A percentile compares a stretch with the other conserved stretches of the same genome.
Evolutionary conservation across 495 filamentous ascomycete species (phyloP).

Genomic region (Hyaloscypha hepaticicola): DNA sequence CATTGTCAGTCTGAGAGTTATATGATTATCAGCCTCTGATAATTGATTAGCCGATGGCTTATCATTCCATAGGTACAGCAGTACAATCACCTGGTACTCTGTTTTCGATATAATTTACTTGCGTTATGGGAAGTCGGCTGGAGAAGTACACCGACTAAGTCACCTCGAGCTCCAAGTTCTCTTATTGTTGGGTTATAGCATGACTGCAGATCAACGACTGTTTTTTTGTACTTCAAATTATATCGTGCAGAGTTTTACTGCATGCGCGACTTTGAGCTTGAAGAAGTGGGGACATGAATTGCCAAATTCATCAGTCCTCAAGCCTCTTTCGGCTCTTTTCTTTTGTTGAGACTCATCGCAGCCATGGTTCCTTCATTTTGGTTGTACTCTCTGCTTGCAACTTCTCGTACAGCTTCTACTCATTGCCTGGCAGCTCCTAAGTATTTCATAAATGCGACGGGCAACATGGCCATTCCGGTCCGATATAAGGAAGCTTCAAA

Average conservation of each 20-base stretch:
- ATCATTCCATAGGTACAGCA: not conserved
- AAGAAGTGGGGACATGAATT: not conserved
- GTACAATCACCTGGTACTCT: not conserved
- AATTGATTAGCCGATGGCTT: not conserved
- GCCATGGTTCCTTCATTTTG: constrained; percentile 2
- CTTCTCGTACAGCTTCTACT: constrained; percentile 30
- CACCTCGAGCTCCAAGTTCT: not conserved
- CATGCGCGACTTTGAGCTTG: not conserved
- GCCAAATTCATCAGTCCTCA: not conserved
- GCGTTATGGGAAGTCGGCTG: not conserved
- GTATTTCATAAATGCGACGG: constrained; percentile 49
- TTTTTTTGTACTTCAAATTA: not conserved
- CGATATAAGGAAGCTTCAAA: constrained; percentile 62
- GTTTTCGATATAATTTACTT: not conserved
- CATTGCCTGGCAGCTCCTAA: constrained; percentile 62
- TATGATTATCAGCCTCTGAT: not conserved
- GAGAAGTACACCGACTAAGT: not conserved
- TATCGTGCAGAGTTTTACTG: not conserved
- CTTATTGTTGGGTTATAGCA: not conserved
- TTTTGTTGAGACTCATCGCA: not conserved
- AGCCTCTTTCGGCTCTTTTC: not conserved
- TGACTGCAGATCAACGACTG: not conserved
- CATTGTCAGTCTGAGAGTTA: not conserved
- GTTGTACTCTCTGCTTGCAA: not conserved
- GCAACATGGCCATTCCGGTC: constrained; percentile 51